Conservation (phyloP, 2,329 filamentous ascomycete genomes). For the Botrytis cinerea region DNA sequence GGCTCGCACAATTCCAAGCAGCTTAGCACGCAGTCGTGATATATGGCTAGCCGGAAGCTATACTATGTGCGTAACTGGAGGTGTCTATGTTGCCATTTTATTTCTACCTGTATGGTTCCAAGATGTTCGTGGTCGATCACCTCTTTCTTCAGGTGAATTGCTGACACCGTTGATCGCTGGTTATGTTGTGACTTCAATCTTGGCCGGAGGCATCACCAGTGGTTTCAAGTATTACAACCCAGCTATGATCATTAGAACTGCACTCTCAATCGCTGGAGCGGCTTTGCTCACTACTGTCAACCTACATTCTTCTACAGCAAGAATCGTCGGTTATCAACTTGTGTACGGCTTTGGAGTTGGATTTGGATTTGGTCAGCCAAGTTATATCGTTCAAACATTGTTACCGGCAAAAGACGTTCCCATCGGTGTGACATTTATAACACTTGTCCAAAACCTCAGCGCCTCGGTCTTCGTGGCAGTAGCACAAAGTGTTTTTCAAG, state of each 20-base stretch:
- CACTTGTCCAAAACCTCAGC: slow-evolving; percentile 18
- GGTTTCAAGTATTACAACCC: slow-evolving; percentile 41
- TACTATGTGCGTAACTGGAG: background rate
- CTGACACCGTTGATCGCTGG: slow-evolving; percentile 41
- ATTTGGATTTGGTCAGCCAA: slow-evolving; percentile 48
- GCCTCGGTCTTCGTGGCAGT: slow-evolving; percentile 21
- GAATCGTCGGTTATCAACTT: slow-evolving; percentile 54
- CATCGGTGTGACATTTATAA: slow-evolving; percentile 43
- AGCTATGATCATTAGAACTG: slow-evolving; percentile 28
- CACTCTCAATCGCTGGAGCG: slow-evolving; percentile 26
- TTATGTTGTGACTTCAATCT: slow-evolving; percentile 35
- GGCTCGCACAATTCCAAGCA: slow-evolving; percentile 41
- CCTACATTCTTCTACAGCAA: slow-evolving; percentile 42
- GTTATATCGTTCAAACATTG: slow-evolving; percentile 49
- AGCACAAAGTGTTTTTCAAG: slow-evolving; percentile 21
- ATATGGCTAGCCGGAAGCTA: slow-evolving; percentile 28
- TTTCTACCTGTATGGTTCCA: slow-evolving; percentile 53
- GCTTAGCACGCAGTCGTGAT: slow-evolving; percentile 34
- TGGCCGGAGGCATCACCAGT: slow-evolving; percentile 31
- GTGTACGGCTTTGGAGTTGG: slow-evolving; percentile 48
- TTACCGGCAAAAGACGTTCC: slow-evolving; percentile 53
- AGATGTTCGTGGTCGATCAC: slow-evolving; percentile 47
- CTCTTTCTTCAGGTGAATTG: slow-evolving; percentile 48
- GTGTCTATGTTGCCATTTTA: slow-evolving; percentile 34
- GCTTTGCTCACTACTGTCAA: slow-evolving; percentile 42